These are phyloP conservation scores for Cercis canadensis DNA, from an alignment of 306 rosid species.

Conservation along the genomic window DNA sequence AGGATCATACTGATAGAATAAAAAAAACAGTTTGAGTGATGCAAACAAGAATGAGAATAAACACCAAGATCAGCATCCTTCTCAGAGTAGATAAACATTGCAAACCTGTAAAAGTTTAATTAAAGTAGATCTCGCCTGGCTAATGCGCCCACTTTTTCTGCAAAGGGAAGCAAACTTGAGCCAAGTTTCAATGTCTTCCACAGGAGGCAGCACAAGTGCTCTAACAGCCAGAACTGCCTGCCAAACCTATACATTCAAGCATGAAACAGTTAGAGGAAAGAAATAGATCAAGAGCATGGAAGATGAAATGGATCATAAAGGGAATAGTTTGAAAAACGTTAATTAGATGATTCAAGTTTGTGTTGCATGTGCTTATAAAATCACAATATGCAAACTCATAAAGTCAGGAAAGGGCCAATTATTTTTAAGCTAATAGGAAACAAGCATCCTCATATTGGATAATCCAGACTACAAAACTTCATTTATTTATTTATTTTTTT, in stretches of 20 bases:
- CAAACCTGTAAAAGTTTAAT: conserved; percentile 92
- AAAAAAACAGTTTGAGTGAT: conserved; percentile 29
- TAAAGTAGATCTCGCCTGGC: conserved; percentile 93
- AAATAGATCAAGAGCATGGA: conserved; percentile 11
- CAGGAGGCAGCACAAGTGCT: conserved; percentile 94
- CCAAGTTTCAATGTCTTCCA: conserved; percentile 93
- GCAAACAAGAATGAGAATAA: conserved; percentile 23
- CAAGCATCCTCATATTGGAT: no score
- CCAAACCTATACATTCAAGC: conserved; percentile 77
- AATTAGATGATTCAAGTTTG: neutral
- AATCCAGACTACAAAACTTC: no score
- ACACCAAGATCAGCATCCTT: conserved; percentile 27
- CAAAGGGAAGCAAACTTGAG: conserved; percentile 93
- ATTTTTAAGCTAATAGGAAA: no score
- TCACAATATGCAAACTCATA: neutral
- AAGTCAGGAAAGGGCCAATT: neutral
- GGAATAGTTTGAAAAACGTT: conserved; percentile 1
- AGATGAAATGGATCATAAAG: conserved; percentile 1
- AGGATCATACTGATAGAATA: conserved; percentile 76
- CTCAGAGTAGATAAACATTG: conserved; percentile 30
- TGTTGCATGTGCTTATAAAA: conserved; percentile 26
- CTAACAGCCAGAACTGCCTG: conserved; percentile 78
- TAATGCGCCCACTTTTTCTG: conserved; percentile 77
- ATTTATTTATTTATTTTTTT: no score
- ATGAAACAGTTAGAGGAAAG: conserved; percentile 34